A percentile compares a stretch with the other conserved stretches of the same genome.
phyloP scores from a whole-genome alignment of 2,329 filamentous ascomycete species.

The Tetracladium maxilliforme region DNA sequence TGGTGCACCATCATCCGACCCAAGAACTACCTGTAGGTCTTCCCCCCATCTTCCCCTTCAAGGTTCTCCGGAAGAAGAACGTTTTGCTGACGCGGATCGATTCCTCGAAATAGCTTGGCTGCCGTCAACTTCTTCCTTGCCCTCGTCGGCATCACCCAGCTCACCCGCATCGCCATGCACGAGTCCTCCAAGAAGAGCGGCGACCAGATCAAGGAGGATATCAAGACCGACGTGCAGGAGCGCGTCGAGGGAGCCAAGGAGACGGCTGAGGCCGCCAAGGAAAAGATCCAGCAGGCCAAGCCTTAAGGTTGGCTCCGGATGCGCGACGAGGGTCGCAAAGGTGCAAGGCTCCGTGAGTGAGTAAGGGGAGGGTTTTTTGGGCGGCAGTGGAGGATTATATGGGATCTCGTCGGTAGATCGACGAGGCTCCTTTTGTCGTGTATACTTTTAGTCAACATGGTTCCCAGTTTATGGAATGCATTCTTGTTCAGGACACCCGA shows the following conservation, averaged over 20 bases:
- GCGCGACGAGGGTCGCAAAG: too few relatives aligned
- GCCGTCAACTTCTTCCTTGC: slow-evolving; percentile 98
- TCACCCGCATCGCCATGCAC: slow-evolving; percentile 59
- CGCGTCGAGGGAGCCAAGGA: slow-evolving; percentile 10
- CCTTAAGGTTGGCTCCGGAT: too few relatives aligned
- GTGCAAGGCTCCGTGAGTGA: too few relatives aligned
- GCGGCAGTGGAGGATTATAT: too few relatives aligned
- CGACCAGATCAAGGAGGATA: slow-evolving; percentile 25
- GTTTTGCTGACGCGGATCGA: slow-evolving; percentile 3
- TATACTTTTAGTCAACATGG: too few relatives aligned
- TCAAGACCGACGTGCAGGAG: slow-evolving; percentile 16
- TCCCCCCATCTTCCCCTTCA: neutral
- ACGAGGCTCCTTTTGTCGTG: too few relatives aligned
- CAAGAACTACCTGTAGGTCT: slow-evolving; percentile 68
- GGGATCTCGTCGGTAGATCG: too few relatives aligned
- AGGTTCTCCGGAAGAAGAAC: slow-evolving; percentile 1
- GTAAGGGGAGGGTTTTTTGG: too few relatives aligned
- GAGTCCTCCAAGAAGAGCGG: slow-evolving; percentile 43
- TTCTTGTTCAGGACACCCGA: too few relatives aligned
- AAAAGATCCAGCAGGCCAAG: too few relatives aligned
- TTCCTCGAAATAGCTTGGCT: slow-evolving; percentile 46
- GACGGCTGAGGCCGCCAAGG: slow-evolving; percentile 8
- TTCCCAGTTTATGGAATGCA: too few relatives aligned
- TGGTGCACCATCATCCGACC: slow-evolving; percentile 98
- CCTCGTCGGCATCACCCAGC: slow-evolving; percentile 71